phyloP scores from a whole-genome alignment of 352 stramenopile genomes.

The Peronospora belbahrii region DNA sequence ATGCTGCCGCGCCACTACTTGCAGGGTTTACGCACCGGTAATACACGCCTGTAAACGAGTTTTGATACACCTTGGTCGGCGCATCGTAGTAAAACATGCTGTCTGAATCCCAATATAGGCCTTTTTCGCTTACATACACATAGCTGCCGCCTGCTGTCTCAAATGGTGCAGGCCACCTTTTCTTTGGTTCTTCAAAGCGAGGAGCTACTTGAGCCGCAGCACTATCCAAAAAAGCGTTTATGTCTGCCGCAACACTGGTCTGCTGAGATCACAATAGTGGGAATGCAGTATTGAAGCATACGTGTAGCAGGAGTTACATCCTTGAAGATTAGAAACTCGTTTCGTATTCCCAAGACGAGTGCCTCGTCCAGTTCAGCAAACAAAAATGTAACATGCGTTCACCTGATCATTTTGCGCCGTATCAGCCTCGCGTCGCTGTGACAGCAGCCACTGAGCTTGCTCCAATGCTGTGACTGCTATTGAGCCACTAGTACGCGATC shows the following conservation, averaged over 20 bases:
- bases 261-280: conserved; percentile 14
- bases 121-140: conserved; percentile 52
- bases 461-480: conserved; percentile 60
- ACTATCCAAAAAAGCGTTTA: conserved; percentile 49
- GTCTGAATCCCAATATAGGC: conserved; percentile 72
- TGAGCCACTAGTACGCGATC: conserved; percentile 26
- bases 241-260: conserved; percentile 36
- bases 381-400: conserved; percentile 32
- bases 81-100: conserved; percentile 84
- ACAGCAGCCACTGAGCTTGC: conserved; percentile 77
- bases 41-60: conserved; percentile 59
- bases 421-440: conserved; percentile 38
- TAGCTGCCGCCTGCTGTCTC: conserved; percentile 74
- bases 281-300: conserved; percentile 6
- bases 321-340: conserved; percentile 27
- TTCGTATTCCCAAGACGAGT: conserved; percentile 12
- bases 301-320: conserved; percentile 16
- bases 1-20: conserved; percentile 24
- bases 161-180: conserved; percentile 68
- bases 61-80: conserved; percentile 69
- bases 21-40: conserved; percentile 33
- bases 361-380: conserved; percentile 22
- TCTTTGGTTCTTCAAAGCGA: conserved; percentile 64
- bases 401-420: conserved; percentile 32
- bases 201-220: conserved; percentile 50